These are phyloP conservation scores for Pterulicium gracile DNA, from an alignment of 1,284 basidiomycete species.

Conservation along the genomic window DNA sequence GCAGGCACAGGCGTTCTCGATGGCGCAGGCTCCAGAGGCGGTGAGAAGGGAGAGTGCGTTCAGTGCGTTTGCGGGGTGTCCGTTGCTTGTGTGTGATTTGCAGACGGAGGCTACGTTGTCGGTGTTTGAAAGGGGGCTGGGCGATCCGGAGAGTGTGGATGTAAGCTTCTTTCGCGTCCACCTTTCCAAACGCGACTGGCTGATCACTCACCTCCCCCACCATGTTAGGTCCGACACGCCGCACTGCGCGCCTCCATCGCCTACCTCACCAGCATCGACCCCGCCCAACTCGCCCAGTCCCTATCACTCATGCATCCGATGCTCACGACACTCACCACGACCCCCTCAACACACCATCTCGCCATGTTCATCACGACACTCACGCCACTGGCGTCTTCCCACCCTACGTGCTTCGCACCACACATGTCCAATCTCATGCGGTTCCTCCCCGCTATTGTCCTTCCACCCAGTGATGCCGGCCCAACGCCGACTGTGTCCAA, in stretches of 20 bases:
- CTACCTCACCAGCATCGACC: conserved; percentile 48
- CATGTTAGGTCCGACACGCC: conserved; percentile 41
- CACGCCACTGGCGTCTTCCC: conserved; percentile 57
- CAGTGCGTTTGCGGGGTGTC: conserved; percentile 55
- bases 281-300: conserved; percentile 44
- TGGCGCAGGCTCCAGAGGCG: conserved; percentile 31
- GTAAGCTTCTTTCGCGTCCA: neutral
- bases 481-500: conserved; percentile 55
- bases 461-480: conserved; percentile 54
- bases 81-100: conserved; percentile 62
- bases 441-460: conserved; percentile 55
- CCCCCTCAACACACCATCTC: conserved; percentile 24
- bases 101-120: conserved; percentile 53
- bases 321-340: conserved; percentile 42
- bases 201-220: neutral
- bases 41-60: conserved; percentile 45
- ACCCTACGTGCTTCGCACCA: conserved; percentile 56
- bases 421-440: conserved; percentile 52
- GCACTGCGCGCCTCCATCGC: conserved; percentile 52
- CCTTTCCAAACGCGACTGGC: neutral
- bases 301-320: conserved; percentile 51
- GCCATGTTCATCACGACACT: conserved; percentile 59
- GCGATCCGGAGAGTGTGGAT: conserved; percentile 25
- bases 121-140: conserved; percentile 52
- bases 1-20: conserved; percentile 53